phyloP scores from a whole-genome alignment of 208 protist genomes.

The Phytomonas sp. region DNA sequence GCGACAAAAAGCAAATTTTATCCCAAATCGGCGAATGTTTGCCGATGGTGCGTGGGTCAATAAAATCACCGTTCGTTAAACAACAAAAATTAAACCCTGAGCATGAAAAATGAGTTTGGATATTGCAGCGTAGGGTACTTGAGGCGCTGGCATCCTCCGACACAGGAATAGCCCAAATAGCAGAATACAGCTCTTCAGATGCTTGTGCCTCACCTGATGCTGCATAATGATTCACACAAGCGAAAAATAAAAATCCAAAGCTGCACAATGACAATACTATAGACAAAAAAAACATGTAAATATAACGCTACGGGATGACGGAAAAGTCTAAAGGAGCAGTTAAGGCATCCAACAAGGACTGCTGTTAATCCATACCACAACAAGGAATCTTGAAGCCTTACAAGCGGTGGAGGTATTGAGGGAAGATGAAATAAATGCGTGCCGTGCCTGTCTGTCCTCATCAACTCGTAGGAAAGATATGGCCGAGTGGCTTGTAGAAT shows the following conservation, averaged over 20 bases:
- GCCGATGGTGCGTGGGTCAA: background rate
- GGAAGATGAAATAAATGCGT: background rate
- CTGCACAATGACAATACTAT: background rate
- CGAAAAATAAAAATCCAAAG: background rate
- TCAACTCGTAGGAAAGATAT: background rate
- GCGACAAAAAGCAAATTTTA: slow-evolving; percentile 20
- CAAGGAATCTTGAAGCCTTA: background rate
- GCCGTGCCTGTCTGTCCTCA: background rate
- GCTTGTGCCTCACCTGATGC: background rate
- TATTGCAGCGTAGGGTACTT: slow-evolving; percentile 3
- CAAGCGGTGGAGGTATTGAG: background rate
- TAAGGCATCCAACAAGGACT: background rate
- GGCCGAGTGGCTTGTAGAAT: background rate
- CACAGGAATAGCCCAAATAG: background rate
- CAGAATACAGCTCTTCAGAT: background rate
- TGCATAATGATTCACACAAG: background rate
- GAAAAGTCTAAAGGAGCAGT: background rate
- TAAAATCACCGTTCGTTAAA: slow-evolving; percentile 19
- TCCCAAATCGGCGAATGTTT: slow-evolving; percentile 6
- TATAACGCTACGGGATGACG: background rate
- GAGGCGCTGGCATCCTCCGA: background rate
- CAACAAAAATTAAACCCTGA: slow-evolving; percentile 30
- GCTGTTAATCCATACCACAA: background rate
- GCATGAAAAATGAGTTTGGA: slow-evolving; percentile 22
- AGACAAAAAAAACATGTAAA: background rate